A percentile compares a stretch with the other conserved stretches of the same genome.
Conservation (phyloP, 2,329 filamentous ascomycete genomes). For the Monosporascus sp. region DNA sequence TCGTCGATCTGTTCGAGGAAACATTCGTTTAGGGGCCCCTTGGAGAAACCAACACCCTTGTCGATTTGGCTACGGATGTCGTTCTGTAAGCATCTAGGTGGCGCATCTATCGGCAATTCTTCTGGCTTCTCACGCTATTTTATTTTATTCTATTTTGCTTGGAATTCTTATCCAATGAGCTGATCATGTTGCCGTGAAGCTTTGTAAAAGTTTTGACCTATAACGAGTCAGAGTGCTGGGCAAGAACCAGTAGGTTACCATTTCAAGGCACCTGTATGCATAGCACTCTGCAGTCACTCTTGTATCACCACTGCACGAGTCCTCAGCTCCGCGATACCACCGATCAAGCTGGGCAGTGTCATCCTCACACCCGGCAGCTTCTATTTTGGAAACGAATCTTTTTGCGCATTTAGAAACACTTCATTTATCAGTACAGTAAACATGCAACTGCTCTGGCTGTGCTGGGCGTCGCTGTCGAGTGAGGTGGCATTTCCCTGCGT, state of each 20-base stretch:
- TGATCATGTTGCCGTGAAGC: not conserved
- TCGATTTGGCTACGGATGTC: no score
- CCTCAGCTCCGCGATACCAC: not conserved
- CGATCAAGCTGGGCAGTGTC: not conserved
- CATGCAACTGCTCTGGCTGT: not conserved
- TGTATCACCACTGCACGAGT: not conserved
- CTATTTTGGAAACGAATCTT: not conserved
- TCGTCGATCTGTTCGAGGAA: no score
- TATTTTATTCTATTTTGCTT: not conserved
- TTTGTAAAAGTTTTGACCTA: not conserved
- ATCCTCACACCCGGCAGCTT: not conserved
- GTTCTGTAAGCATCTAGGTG: not conserved
- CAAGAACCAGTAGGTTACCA: no score
- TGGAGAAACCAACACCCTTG: no score
- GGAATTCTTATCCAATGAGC: not conserved
- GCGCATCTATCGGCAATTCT: not conserved
- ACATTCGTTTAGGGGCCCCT: no score
- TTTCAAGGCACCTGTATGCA: no score
- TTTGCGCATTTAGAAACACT: not conserved
- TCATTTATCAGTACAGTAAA: not conserved
- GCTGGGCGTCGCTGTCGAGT: no score
- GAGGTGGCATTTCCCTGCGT: not conserved
- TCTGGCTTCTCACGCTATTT: not conserved
- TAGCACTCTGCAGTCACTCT: not conserved
- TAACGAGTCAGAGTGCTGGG: not conserved